A percentile compares a stretch with the other conserved stretches of the same genome.
These are phyloP conservation scores for Nadsonia fulvescens DNA, from an alignment of 805 yeast genomes.

Conservation along the genomic window DNA sequence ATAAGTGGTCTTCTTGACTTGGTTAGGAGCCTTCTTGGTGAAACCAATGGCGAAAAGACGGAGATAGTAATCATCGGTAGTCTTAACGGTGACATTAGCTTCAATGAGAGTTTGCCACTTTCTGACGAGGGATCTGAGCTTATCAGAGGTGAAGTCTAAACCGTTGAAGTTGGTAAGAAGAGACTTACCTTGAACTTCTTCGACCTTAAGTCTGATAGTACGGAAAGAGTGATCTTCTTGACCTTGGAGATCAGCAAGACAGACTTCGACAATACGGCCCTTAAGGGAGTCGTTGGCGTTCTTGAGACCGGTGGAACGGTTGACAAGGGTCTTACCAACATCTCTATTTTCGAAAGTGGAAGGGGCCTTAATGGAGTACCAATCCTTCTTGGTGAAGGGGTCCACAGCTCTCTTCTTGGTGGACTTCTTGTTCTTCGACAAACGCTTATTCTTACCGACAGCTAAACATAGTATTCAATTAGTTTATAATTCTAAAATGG, in stretches of 20 bases:
- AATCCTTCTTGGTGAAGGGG: conserved; percentile 98
- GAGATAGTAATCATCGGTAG: conserved; percentile 91
- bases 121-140: conserved; percentile 93
- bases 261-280: conserved; percentile 93
- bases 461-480: conserved; percentile 36
- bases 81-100: conserved; percentile 95
- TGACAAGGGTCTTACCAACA: conserved; percentile 96
- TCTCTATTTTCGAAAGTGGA: conserved; percentile 96
- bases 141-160: conserved; percentile 93
- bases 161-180: conserved; percentile 99
- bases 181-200: conserved; percentile 98
- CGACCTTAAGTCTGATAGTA: conserved; percentile 94
- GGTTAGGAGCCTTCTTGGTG: conserved; percentile 96
- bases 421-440: conserved; percentile 80
- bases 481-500: neutral
- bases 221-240: conserved; percentile 98
- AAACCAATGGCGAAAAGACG: conserved; percentile 94
- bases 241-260: conserved; percentile 94
- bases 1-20: conserved; percentile 92
- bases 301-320: conserved; percentile 94
- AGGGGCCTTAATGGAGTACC: conserved; percentile 98
- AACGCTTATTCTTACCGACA: conserved; percentile 77
- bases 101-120: conserved; percentile 98
- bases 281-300: conserved; percentile 95
- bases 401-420: conserved; percentile 98